Evolutionary conservation across 164 flowering plant species (phyloP).

Genomic region (Piper betle): DNA sequence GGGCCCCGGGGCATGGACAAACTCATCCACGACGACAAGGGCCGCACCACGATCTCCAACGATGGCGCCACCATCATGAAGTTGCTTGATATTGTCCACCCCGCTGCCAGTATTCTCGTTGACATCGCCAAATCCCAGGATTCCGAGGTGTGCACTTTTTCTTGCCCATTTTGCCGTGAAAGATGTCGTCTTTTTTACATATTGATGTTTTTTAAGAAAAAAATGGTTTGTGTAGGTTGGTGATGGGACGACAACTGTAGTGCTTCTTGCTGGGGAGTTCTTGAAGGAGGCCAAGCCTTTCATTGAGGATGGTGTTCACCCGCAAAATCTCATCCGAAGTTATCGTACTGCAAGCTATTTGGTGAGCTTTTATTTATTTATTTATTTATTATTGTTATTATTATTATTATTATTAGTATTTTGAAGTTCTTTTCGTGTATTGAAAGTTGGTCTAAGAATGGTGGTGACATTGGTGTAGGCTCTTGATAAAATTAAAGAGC

Average conservation of each 20-base stretch:
- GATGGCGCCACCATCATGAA: constrained; percentile 99
- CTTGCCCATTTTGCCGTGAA: neutral
- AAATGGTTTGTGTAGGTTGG: constrained; percentile 53
- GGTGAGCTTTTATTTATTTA: constrained; percentile 23
- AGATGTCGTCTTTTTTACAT: too few relatives aligned
- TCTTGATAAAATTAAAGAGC: constrained; percentile 69
- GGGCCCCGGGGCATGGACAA: constrained; percentile 99
- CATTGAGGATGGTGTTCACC: constrained; percentile 92
- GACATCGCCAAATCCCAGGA: constrained; percentile 98
- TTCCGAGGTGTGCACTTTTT: constrained; percentile 53
- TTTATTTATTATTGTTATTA: neutral
- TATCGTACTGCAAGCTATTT: constrained; percentile 57
- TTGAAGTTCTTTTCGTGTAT: neutral
- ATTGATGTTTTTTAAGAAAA: neutral
- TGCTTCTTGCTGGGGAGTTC: constrained; percentile 89
- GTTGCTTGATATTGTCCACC: constrained; percentile 93
- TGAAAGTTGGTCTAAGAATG: neutral
- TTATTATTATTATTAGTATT: neutral
- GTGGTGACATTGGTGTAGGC: constrained; percentile 31
- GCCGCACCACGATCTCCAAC: constrained; percentile 85
- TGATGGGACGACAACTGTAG: constrained; percentile 97
- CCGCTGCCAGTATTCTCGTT: constrained; percentile 95
- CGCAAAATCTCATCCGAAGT: constrained; percentile 83
- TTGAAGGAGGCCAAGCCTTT: constrained; percentile 95
- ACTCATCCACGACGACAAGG: constrained; percentile 93